A percentile compares a stretch with the other conserved stretches of the same genome.
phyloP scores from a whole-genome alignment of 129 eudicot genomes.

The Smallanthus sonchifolius region DNA sequence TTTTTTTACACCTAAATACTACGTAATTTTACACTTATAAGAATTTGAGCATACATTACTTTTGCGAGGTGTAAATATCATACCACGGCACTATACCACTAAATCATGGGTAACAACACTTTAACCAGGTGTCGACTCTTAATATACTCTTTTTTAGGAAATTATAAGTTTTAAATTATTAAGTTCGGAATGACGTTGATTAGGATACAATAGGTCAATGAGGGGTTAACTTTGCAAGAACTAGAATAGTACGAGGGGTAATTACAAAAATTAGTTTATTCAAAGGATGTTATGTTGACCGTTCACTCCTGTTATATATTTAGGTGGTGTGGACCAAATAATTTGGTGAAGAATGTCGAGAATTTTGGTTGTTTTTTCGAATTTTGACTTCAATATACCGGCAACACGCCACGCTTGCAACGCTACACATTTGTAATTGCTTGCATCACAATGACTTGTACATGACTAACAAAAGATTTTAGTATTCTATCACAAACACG shows the following conservation, averaged over 20 bases:
- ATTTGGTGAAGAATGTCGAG: background rate
- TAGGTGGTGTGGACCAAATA: slow-evolving; percentile 2
- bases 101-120: background rate
- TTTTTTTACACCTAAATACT: no score
- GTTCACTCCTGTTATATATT: background rate
- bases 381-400: background rate
- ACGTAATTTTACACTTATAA: no score
- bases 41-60: no score
- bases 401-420: background rate
- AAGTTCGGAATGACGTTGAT: background rate
- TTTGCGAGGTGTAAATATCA: no score
- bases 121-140: background rate
- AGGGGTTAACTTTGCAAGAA: background rate
- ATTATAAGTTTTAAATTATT: background rate
- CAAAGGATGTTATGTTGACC: background rate
- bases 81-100: no score
- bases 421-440: background rate
- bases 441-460: background rate
- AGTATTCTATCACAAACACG: background rate
- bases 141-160: background rate
- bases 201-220: background rate
- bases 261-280: background rate
- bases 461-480: background rate
- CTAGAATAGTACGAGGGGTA: background rate
- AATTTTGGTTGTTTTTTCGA: background rate